These are phyloP conservation scores for Apiotrichum montevideense DNA, from an alignment of 1,284 basidiomycete genomes.

Conservation along the genomic window DNA sequence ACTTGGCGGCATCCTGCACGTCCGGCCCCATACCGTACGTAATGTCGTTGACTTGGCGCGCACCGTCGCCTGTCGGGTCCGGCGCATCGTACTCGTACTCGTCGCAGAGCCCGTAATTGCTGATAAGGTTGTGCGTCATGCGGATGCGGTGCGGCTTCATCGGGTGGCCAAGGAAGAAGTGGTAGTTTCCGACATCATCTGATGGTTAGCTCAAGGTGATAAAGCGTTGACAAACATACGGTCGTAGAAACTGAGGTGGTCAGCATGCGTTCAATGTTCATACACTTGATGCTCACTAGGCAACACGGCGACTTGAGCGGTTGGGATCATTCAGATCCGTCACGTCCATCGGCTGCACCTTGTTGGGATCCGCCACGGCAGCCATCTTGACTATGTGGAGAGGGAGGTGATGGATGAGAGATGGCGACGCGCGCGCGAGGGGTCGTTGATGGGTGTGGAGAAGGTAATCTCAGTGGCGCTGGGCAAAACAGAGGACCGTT, in stretches of 20 bases:
- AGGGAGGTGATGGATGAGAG: neutral
- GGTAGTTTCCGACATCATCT: conserved; percentile 49
- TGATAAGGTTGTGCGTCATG: conserved; percentile 86
- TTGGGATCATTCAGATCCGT: conserved; percentile 19
- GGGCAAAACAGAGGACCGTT: too few relatives aligned
- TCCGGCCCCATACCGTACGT: conserved; percentile 14
- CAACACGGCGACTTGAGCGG: conserved; percentile 17
- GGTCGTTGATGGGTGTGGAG: neutral
- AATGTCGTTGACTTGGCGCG: conserved; percentile 25
- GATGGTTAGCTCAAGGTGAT: neutral
- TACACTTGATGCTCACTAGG: conserved; percentile 14
- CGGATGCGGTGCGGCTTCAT: conserved; percentile 95
- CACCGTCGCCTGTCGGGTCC: conserved; percentile 23
- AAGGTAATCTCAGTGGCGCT: too few relatives aligned
- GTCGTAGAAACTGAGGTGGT: conserved; percentile 30
- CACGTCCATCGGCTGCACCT: conserved; percentile 15
- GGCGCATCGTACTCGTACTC: conserved; percentile 28
- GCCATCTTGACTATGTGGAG: conserved; percentile 3
- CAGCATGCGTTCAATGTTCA: neutral
- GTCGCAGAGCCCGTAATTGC: conserved; percentile 70
- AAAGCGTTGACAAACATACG: conserved; percentile 16
- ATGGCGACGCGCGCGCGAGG: too few relatives aligned
- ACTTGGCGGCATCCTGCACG: conserved; percentile 23
- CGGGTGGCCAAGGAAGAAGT: conserved; percentile 79
- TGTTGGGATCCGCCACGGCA: conserved; percentile 8